Conservation (phyloP, 768 basidiomycete genomes). For the Amylocystis lapponica region DNA sequence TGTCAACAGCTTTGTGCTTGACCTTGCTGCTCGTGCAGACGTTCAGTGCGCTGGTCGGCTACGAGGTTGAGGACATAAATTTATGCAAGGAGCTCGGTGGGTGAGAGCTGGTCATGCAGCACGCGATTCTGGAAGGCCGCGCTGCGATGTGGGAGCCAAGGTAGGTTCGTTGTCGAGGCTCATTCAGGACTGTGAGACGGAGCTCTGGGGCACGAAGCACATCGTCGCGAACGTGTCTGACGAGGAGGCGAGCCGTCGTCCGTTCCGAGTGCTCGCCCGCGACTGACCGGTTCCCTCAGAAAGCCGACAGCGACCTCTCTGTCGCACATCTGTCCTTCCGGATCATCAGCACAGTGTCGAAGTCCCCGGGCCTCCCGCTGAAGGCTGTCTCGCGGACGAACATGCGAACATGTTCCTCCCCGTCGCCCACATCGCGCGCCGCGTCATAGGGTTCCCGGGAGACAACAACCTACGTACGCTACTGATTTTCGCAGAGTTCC, state of each 20-base stretch:
- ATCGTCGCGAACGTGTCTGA: conserved; percentile 44
- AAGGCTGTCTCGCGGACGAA: conserved; percentile 62
- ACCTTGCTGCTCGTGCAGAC: conserved; percentile 49
- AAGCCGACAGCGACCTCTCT: conserved; percentile 44
- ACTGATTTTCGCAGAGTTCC: conserved; percentile 53
- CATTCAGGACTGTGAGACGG: conserved; percentile 55
- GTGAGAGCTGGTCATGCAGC: conserved; percentile 57
- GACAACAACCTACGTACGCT: conserved; percentile 42
- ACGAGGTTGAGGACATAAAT: conserved; percentile 53
- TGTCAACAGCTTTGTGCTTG: conserved; percentile 57
- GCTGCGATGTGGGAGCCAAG: conserved; percentile 53
- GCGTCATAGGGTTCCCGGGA: conserved; percentile 37
- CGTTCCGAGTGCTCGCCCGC: no score
- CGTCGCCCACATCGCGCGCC: conserved; percentile 47
- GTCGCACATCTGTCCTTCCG: conserved; percentile 55
- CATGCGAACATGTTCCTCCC: conserved; percentile 70
- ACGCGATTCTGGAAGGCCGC: conserved; percentile 50
- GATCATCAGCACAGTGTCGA: conserved; percentile 56
- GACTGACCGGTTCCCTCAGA: no score
- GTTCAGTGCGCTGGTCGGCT: conserved; percentile 54
- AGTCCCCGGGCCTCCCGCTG: conserved; percentile 55
- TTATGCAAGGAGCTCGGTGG: conserved; percentile 69
- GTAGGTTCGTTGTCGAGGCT: conserved; percentile 59
- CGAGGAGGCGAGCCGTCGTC: conserved; percentile 35
- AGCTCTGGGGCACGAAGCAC: conserved; percentile 60